phyloP scores from a whole-genome alignment of 306 rosid species.

The Fagus crenata region DNA sequence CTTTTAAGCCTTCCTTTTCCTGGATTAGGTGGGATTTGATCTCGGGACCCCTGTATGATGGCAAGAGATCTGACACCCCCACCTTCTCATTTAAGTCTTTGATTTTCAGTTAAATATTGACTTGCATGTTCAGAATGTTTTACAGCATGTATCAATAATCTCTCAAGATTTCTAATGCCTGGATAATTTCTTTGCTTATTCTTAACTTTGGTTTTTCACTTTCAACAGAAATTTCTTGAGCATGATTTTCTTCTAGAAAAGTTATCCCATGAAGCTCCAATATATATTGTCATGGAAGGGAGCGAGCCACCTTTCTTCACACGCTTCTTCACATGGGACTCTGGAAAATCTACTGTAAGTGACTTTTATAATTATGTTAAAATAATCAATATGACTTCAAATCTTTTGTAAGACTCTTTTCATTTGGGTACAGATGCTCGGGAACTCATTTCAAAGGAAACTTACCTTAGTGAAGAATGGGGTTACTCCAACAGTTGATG shows the following conservation, averaged over 20 bases:
- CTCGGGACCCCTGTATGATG: not conserved
- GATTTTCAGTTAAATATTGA: not conserved
- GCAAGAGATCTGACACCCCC: not conserved
- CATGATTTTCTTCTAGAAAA: conserved; percentile 76
- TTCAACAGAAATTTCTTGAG: conserved; percentile 83
- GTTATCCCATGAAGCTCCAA: conserved; percentile 70
- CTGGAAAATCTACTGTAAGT: conserved; percentile 80
- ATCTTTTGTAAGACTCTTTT: conserved; percentile 24
- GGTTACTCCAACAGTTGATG: conserved; percentile 56
- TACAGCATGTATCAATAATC: conserved; percentile 15
- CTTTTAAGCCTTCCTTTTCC: not conserved
- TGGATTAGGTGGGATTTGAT: not conserved
- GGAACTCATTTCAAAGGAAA: conserved; percentile 94
- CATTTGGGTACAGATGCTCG: conserved; percentile 71
- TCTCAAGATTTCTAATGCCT: conserved; percentile 26
- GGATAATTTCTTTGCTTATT: not conserved
- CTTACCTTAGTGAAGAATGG: conserved; percentile 77
- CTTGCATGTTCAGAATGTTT: conserved; percentile 6
- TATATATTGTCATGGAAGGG: conserved; percentile 79
- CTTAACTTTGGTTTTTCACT: conserved; percentile 30
- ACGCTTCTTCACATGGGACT: conserved; percentile 93
- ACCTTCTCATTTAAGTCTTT: not conserved
- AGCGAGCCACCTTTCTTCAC: conserved; percentile 96
- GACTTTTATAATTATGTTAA: conserved; percentile 1
- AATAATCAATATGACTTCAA: conserved; percentile 11